Base-by-base conservation (phyloP, 495 filamentous ascomycete species). In the Sabuloglossum arenarium region DNA sequence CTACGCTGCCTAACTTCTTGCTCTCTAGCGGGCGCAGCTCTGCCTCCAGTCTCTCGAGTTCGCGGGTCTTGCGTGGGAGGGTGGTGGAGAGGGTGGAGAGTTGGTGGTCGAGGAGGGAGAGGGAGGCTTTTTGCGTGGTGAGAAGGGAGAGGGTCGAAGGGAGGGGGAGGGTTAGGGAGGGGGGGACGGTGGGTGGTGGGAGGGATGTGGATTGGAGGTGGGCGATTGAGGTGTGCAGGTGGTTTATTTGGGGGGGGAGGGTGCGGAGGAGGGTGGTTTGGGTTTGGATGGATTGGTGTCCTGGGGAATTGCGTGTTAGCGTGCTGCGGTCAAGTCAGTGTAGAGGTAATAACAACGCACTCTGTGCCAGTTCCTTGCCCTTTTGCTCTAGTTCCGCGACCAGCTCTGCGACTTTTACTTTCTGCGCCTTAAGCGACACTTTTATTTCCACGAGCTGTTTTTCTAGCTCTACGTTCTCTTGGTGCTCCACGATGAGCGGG, bases 401-500 rank as follows among this genome's bases (percentile, higher is more conserved):
- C 71, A 89, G 76, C 25, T 71, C 70, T n/a, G 78, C 75, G 1
- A 93, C 86, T 45, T 90, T 83, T 27, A 75, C 73, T 68, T 98
- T 98, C 59, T 81, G 78, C 31, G 75, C 72, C 62, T 88, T 84
- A 0, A 96, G 74, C 30, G 73, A 73, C 0, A 80, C 79, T 59
- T 98, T 97, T 24, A 82, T 79, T 24, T 72, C 75, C 4, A 73
- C 71, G 28, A 95, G 75, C 58, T 78, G 67, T 45, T 71, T 74
- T 65, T 94, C 89, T 30, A 95, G 71, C 55, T 84, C 82, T 19
- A 82, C 75, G 65, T 94, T 96, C 59, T 95, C 88, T 61, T 81
- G 75, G 45, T 82, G 76, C 16, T 82, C 82, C 56, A 94, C 83
- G 42, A 95, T 80, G 14, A 86, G 73, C 0, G 88, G 90, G 34